Evolutionary conservation across 2,329 filamentous ascomycete genomes (phyloP).

Genomic region (Chaetomium sp.): DNA sequence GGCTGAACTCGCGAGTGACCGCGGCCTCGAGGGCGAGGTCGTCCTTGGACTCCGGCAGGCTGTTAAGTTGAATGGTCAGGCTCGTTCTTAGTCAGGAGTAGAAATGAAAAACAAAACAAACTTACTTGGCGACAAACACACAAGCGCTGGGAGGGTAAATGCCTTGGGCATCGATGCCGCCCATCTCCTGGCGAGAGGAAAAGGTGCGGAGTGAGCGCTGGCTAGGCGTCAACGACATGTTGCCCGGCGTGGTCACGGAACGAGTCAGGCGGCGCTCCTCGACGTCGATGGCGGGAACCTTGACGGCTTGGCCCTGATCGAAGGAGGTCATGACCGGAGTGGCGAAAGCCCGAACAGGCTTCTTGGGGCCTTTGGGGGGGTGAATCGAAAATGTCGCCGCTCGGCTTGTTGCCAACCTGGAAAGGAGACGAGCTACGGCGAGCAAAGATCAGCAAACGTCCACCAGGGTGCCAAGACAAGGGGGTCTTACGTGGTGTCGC

Average conservation of each 20-base stretch:
- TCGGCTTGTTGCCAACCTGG: slow-evolving; percentile 27
- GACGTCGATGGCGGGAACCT: background rate
- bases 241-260: slow-evolving; percentile 17
- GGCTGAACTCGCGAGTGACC: slow-evolving; percentile 55
- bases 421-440: slow-evolving; percentile 16
- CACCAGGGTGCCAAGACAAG: background rate
- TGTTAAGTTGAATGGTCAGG: slow-evolving; percentile 36
- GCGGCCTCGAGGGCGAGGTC: slow-evolving; percentile 56
- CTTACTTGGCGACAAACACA: slow-evolving; percentile 69
- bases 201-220: slow-evolving; percentile 31
- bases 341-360: background rate
- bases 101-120: slow-evolving; percentile 23
- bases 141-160: slow-evolving; percentile 59
- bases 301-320: background rate
- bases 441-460: background rate
- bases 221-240: slow-evolving; percentile 16
- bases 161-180: slow-evolving; percentile 51
- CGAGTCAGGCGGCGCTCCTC: slow-evolving; percentile 16
- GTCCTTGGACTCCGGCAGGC: slow-evolving; percentile 53
- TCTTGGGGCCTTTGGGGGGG: slow-evolving; percentile 6
- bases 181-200: slow-evolving; percentile 15
- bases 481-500: slow-evolving; percentile 10
- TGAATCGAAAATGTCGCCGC: slow-evolving; percentile 27
- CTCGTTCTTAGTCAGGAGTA: background rate
- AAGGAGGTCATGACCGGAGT: background rate